A percentile compares a stretch with the other conserved stretches of the same genome.
These are phyloP conservation scores for Claviceps paspali DNA, from an alignment of 2,329 filamentous ascomycete species.

Conservation along the genomic window DNA sequence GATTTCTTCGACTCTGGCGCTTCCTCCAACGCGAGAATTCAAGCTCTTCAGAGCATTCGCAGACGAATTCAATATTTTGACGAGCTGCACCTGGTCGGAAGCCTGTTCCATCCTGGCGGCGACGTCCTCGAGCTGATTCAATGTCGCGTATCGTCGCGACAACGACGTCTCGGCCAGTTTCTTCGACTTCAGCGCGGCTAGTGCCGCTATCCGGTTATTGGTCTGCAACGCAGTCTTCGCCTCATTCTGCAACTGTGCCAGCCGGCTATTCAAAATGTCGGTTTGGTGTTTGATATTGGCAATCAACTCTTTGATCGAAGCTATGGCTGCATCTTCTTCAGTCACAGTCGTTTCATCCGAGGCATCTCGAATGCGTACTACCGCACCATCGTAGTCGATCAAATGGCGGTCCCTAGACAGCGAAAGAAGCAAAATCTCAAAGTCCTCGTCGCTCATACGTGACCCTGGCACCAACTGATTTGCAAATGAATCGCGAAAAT, in stretches of 20 bases:
- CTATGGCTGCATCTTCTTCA: constrained; percentile 66
- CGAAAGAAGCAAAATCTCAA: constrained; percentile 55
- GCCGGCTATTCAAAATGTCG: constrained; percentile 46
- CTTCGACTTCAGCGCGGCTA: constrained; percentile 67
- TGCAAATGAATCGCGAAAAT: constrained; percentile 46
- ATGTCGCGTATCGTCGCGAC: constrained; percentile 52
- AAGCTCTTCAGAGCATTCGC: constrained; percentile 56
- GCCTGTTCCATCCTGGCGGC: constrained; percentile 76
- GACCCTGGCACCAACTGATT: constrained; percentile 32
- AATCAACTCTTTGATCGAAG: constrained; percentile 67
- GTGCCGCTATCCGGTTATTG: constrained; percentile 61
- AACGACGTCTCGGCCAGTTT: constrained; percentile 67
- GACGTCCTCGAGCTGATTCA: constrained; percentile 71
- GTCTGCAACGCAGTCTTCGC: constrained; percentile 56
- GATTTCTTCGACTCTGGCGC: constrained; percentile 58
- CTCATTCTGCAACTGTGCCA: constrained; percentile 46
- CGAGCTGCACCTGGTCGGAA: constrained; percentile 66
- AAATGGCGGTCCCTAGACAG: constrained; percentile 50
- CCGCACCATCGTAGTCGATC: constrained; percentile 46
- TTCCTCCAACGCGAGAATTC: constrained; percentile 63
- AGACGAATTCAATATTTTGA: constrained; percentile 69
- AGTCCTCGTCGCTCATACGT: constrained; percentile 44
- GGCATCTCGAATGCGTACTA: constrained; percentile 55
- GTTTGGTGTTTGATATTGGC: constrained; percentile 61
- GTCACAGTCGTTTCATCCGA: constrained; percentile 43